Percentiles rank a stretch among this genome's conserved stretches.
phyloP scores from a whole-genome alignment of 163 green algal genomes.

The Chlamydomonas reinhardtii region DNA sequence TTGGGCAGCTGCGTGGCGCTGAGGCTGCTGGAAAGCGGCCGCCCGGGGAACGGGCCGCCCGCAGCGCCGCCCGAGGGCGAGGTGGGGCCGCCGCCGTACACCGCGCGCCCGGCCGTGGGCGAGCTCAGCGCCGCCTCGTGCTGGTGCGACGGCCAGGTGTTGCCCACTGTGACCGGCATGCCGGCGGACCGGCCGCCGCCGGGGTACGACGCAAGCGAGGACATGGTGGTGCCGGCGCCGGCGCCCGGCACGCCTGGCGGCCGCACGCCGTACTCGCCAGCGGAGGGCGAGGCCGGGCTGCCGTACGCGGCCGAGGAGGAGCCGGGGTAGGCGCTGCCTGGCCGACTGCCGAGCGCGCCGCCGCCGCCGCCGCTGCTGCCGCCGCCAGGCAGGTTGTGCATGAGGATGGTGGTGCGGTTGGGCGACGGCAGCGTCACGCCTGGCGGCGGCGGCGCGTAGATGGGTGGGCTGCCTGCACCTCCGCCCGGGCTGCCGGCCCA shows the following conservation, averaged over 20 bases:
- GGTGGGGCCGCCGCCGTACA: neutral
- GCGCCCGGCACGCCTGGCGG: neutral
- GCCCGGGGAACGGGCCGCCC: neutral
- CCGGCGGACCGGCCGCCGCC: conserved; percentile 18
- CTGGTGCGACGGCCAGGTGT: conserved; percentile 59
- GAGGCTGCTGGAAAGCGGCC: conserved; percentile 7
- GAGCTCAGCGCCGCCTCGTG: conserved; percentile 43
- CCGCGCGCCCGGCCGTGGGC: neutral
- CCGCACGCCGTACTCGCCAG: neutral
- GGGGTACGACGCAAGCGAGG: conserved; percentile 39
- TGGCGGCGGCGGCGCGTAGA: conserved; percentile 38
- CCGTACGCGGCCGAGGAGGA: neutral
- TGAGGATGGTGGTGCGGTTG: neutral
- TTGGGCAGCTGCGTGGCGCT: neutral
- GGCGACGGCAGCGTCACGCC: conserved; percentile 17
- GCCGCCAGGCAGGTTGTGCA: neutral
- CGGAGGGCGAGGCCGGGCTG: neutral
- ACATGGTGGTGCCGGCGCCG: conserved; percentile 26
- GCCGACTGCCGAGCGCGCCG: neutral
- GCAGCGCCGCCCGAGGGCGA: neutral
- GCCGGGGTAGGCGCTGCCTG: conserved; percentile 4
- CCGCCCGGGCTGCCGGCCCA: too few relatives aligned
- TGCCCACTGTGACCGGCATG: conserved; percentile 28
- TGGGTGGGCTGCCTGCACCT: neutral
- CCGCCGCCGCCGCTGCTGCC: neutral